Percentiles rank a stretch among this genome's conserved stretches.
Evolutionary conservation across 2,329 filamentous ascomycete genomes (phyloP).

Genomic region (Lasiodiplodia gonubiensis): DNA sequence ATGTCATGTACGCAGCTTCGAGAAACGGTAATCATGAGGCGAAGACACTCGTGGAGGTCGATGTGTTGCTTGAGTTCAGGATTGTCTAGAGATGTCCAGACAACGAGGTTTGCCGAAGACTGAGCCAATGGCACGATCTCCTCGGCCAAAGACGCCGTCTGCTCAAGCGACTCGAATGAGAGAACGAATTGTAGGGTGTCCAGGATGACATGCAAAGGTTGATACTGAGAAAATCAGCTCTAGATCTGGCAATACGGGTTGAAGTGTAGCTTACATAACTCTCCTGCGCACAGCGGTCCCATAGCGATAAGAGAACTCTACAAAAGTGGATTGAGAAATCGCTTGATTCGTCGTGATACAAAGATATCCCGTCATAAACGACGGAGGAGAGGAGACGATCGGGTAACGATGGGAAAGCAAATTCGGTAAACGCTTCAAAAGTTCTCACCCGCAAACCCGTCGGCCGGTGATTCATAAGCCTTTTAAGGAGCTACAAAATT

Average conservation of each 20-base stretch:
- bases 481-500: slow-evolving; percentile 56
- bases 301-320: slow-evolving; percentile 67
- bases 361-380: slow-evolving; percentile 70
- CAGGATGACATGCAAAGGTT: slow-evolving; percentile 69
- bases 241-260: slow-evolving; percentile 6
- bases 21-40: slow-evolving; percentile 68
- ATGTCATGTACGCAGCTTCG: slow-evolving; percentile 58
- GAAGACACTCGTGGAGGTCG: slow-evolving; percentile 67
- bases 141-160: slow-evolving; percentile 65
- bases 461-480: slow-evolving; percentile 67
- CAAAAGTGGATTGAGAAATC: slow-evolving; percentile 68
- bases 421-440: slow-evolving; percentile 70
- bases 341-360: slow-evolving; percentile 55
- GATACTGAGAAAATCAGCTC: slow-evolving; percentile 51
- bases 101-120: slow-evolving; percentile 11
- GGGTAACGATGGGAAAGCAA: slow-evolving; percentile 69
- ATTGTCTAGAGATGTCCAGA: slow-evolving; percentile 13
- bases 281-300: slow-evolving; percentile 71
- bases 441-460: slow-evolving; percentile 63
- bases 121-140: slow-evolving; percentile 57
- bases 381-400: slow-evolving; percentile 67
- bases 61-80: slow-evolving; percentile 60
- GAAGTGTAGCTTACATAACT: slow-evolving; percentile 47
- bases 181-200: slow-evolving; percentile 69
- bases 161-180: slow-evolving; percentile 63